phyloP scores from a whole-genome alignment of 2,329 filamentous ascomycete species.

The Xylariaceae sp. region DNA sequence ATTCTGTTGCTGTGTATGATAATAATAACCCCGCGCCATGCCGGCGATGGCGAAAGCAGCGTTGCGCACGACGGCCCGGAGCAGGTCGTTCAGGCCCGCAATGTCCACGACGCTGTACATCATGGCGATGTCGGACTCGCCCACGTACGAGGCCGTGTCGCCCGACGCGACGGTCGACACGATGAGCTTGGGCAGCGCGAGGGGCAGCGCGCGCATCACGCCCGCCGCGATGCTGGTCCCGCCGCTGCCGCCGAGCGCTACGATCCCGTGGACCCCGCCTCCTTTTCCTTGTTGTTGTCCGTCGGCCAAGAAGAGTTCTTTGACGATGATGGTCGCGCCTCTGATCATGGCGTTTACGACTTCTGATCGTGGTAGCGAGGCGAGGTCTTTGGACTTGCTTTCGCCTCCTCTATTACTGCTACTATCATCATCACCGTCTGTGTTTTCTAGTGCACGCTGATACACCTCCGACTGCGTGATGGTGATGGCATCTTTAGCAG shows the following conservation, averaged over 20 bases:
- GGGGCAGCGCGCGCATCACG: slow-evolving; percentile 56
- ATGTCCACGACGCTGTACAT: slow-evolving; percentile 70
- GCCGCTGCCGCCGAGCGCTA: slow-evolving; percentile 57
- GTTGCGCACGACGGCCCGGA: slow-evolving; percentile 54
- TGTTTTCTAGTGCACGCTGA: slow-evolving; percentile 27
- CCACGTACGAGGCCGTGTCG: slow-evolving; percentile 58
- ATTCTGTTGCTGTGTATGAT: slow-evolving; percentile 4
- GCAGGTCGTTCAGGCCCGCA: slow-evolving; percentile 56
- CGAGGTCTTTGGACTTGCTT: slow-evolving; percentile 26
- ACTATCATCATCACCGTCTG: too few species aligned
- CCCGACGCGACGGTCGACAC: slow-evolving; percentile 65
- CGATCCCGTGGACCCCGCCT: slow-evolving; percentile 48
- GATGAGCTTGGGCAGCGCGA: slow-evolving; percentile 65
- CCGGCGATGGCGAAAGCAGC: slow-evolving; percentile 56
- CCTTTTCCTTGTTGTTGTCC: too few species aligned
- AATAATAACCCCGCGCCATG: slow-evolving; percentile 46
- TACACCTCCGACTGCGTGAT: slow-evolving; percentile 20
- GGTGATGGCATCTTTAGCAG: slow-evolving; percentile 40
- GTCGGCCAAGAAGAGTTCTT: slow-evolving; percentile 33
- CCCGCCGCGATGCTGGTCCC: slow-evolving; percentile 56
- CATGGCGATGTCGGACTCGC: slow-evolving; percentile 62
- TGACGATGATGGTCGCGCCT: slow-evolving; percentile 40
- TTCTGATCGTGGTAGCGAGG: slow-evolving; percentile 47
- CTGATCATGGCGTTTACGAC: slow-evolving; percentile 48
- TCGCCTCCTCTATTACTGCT: slow-evolving; percentile 31